Evolutionary conservation across 148 eudicot genomes (phyloP).

Genomic region (Euryodendron excelsum): DNA sequence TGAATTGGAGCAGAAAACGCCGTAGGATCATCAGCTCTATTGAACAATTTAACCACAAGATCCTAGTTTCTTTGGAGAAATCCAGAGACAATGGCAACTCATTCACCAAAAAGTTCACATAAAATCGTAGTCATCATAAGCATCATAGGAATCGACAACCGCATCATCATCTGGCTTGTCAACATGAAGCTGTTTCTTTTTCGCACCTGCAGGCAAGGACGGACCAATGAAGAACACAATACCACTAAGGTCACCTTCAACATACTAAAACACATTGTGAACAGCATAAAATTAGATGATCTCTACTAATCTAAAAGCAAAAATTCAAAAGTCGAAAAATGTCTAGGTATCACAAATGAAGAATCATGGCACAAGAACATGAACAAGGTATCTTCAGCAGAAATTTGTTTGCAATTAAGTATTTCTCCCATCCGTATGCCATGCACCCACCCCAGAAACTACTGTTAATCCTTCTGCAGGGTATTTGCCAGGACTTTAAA

Average conservation of each 20-base stretch:
- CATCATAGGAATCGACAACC: constrained; percentile 52
- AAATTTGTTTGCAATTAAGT: not conserved
- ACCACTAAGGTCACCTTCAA: not conserved
- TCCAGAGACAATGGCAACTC: not conserved
- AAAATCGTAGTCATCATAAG: constrained; percentile 73
- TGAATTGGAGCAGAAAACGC: constrained; percentile 11
- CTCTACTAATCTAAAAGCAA: too few species aligned
- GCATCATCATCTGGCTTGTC: constrained; percentile 81
- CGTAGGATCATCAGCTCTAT: constrained; percentile 10
- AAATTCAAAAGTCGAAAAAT: too few species aligned
- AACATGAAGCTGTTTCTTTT: constrained; percentile 81
- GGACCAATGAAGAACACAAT: not conserved
- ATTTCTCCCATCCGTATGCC: not conserved
- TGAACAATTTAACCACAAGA: not conserved
- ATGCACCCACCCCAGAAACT: not conserved
- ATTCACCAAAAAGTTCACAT: constrained; percentile 45
- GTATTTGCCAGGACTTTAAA: not conserved
- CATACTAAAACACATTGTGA: not conserved
- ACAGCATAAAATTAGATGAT: too few species aligned
- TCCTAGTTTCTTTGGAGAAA: constrained; percentile 4
- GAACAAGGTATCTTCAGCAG: not conserved
- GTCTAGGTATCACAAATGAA: too few species aligned
- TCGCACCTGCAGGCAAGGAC: constrained; percentile 45
- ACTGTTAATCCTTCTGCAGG: not conserved
- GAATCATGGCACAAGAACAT: not conserved